phyloP scores from a whole-genome alignment of 371 early-diverging fungal genomes.

The Gilbertella persicaria region DNA sequence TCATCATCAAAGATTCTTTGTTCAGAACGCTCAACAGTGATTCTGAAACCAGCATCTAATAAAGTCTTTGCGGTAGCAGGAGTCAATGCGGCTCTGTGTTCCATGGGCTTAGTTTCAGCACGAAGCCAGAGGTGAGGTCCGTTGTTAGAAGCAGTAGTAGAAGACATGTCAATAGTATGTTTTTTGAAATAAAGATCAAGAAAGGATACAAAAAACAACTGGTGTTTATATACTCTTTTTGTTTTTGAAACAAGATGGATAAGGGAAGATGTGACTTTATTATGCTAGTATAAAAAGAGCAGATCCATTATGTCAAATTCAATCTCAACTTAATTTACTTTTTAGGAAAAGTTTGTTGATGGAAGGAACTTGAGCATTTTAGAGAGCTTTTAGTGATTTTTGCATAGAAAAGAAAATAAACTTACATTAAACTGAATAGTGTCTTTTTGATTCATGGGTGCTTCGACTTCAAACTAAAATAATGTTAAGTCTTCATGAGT shows the following conservation, averaged over 20 bases:
- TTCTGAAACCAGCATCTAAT: constrained; percentile 79
- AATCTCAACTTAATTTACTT: constrained; percentile 28
- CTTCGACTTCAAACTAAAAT: constrained; percentile 30
- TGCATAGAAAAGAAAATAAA: neutral
- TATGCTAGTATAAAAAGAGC: neutral
- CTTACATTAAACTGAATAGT: constrained; percentile 35
- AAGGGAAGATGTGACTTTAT: constrained; percentile 30
- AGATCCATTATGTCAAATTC: neutral
- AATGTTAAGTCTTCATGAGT: neutral
- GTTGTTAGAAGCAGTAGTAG: neutral
- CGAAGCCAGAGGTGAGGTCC: constrained; percentile 91
- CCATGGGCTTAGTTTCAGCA: constrained; percentile 96
- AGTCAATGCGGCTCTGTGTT: constrained; percentile 93
- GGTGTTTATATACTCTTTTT: constrained; percentile 20
- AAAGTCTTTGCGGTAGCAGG: constrained; percentile 80
- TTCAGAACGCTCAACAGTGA: constrained; percentile 86
- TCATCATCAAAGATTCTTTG: constrained; percentile 87
- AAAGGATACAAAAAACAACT: neutral
- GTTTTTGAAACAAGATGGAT: constrained; percentile 7
- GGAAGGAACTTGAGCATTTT: constrained; percentile 20
- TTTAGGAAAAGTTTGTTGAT: constrained; percentile 21
- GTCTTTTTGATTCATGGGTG: constrained; percentile 3
- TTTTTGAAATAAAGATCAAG: neutral
- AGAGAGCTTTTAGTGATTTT: neutral
- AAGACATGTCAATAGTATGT: neutral